Conservation (phyloP, 345 rosid genomes). For the Eucalyptus urophylla region DNA sequence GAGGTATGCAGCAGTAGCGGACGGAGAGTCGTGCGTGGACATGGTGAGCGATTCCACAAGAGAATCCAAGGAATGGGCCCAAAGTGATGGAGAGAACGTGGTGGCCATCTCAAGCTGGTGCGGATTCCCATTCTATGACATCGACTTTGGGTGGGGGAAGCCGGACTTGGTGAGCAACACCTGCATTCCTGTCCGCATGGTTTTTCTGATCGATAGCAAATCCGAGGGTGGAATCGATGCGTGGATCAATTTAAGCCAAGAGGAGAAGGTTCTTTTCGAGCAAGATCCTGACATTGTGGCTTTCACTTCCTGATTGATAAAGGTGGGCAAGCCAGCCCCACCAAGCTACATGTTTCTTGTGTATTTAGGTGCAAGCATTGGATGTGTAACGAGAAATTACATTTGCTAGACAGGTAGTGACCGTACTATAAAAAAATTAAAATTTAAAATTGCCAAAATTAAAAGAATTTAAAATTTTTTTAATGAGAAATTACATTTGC, state of each 20-base stretch:
- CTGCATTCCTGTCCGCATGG: conserved; percentile 8
- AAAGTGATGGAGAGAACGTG: conserved; percentile 1
- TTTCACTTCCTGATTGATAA: not conserved
- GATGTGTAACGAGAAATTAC: not conserved
- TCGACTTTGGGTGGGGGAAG: conserved; percentile 52
- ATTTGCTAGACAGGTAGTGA: not conserved
- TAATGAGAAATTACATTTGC: not conserved
- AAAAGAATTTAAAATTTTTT: too few relatives aligned
- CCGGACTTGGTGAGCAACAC: conserved; percentile 29
- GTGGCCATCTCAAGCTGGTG: conserved; percentile 22
- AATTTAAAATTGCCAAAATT: too few relatives aligned
- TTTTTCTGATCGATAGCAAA: conserved; percentile 26
- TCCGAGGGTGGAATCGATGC: conserved; percentile 31
- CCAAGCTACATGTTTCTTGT: not conserved
- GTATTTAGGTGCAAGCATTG: not conserved
- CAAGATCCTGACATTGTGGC: not conserved
- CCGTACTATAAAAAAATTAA: not conserved
- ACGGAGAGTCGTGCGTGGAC: not conserved
- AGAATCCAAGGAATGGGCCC: not conserved
- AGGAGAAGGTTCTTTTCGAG: not conserved
- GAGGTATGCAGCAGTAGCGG: not conserved
- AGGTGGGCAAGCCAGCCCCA: not conserved
- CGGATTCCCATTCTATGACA: conserved; percentile 22
- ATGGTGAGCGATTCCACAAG: not conserved
- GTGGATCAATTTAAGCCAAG: conserved; percentile 18